Base-by-base conservation (phyloP, 23 red algal genomes). In the Cyanidioschyzon merolae region DNA sequence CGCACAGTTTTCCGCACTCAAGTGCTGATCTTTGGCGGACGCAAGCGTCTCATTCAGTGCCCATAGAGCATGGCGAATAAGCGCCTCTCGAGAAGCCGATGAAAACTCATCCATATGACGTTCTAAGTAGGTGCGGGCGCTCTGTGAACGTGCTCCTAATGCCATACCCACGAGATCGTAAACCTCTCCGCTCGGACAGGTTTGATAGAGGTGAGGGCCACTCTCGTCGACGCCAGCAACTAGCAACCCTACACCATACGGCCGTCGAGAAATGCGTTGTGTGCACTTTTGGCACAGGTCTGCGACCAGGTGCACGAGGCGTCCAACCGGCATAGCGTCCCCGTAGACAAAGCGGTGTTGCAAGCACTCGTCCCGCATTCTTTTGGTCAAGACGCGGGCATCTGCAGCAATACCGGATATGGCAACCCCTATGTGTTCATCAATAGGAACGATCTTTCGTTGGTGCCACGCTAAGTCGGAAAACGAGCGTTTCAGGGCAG, bases 201-300 rank as follows among this genome's bases (percentile, higher is more conserved):
- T 89, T 77, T 98, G 85, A 41, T 85, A 98, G 39, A 98, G 79
- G 68, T 91, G 94, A 27, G 94, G 88, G 3, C 94, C 94, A 37
- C 63, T 86, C 41, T 82, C 58, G 80, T 98, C 94, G 34, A 87
- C 85, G 1, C 94, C 94, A 18, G 89, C 89, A 21, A 98, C 78
- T 1, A 98, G 85, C 67, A 98, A 58, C 37, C 94, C 94, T 3
- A 98, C 94, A 38, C 94, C 94, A 77, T 82, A 98, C 17, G 94
- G 94, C 40, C 94, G 80, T 67, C 91, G 90, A 71, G 88, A 91
- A 27, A 87, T 88, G 57, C 94, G 82, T 74, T 98, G 94, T 24
- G 94, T 98, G 2, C 87, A 89, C 45, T 89, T 76, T 79, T 96
- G 92, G 41, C 85, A 95, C 45, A 91, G 88, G 76, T 98, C 94